Evolutionary conservation across 148 eudicot species (phyloP).

Genomic region (Rhododendron kiyosumense): DNA sequence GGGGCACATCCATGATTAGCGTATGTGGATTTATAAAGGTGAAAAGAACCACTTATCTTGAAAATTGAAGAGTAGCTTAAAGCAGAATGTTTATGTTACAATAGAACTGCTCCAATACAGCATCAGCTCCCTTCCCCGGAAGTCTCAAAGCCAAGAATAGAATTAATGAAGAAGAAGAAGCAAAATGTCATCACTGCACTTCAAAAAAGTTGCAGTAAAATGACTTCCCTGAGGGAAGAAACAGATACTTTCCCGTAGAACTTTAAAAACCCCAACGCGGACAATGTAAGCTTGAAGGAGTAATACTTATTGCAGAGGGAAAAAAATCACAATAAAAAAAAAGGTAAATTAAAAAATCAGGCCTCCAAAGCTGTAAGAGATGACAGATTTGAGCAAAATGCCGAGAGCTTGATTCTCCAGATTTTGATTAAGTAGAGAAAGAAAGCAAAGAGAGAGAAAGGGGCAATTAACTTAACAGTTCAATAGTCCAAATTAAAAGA

Average conservation of each 20-base stretch:
- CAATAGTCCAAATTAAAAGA: slow-evolving; percentile 1
- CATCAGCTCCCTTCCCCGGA: no score
- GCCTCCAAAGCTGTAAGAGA: not conserved
- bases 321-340: not conserved
- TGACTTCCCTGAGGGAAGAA: not conserved
- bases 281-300: not conserved
- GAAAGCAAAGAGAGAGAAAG: not conserved
- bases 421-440: not conserved
- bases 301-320: not conserved
- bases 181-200: not conserved
- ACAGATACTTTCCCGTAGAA: not conserved
- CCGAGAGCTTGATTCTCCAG: not conserved
- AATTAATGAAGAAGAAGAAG: not conserved
- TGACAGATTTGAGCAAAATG: not conserved
- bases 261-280: not conserved
- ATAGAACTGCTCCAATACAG: no score
- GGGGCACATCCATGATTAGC: not conserved
- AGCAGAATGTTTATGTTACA: not conserved
- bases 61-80: not conserved
- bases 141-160: no score
- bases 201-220: not conserved
- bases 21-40: not conserved
- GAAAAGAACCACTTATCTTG: not conserved
- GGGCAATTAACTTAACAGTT: not conserved
- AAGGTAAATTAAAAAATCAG: not conserved